Percentiles rank a stretch among this genome's conserved stretches.
Conservation (phyloP, 2,329 filamentous ascomycete species). For the Calonectria honghensis region DNA sequence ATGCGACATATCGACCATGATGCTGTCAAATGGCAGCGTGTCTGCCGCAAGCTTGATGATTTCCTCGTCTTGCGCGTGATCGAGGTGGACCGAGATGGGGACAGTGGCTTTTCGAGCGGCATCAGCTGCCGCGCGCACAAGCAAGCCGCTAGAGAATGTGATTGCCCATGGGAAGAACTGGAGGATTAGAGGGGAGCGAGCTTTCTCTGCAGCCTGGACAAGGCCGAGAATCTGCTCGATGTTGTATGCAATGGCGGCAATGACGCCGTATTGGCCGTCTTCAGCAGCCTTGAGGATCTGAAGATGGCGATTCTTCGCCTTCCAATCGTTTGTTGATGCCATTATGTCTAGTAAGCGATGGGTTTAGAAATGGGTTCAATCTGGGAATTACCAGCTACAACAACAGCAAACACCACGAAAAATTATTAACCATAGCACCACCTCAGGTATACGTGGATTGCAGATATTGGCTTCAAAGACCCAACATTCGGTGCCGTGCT, state of each 20-base stretch:
- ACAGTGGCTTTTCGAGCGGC: conserved; percentile 73
- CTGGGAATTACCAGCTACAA: too few species aligned
- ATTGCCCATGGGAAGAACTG: conserved; percentile 84
- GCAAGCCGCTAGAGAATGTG: conserved; percentile 71
- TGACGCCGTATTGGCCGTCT: conserved; percentile 41
- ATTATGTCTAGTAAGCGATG: not conserved
- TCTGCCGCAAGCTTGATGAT: conserved; percentile 73
- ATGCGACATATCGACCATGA: conserved; percentile 87
- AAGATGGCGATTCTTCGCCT: conserved; percentile 36
- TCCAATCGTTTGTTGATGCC: conserved; percentile 24
- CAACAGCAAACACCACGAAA: not conserved
- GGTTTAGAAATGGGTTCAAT: not conserved
- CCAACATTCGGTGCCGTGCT: not conserved
- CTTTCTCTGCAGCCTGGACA: conserved; percentile 81
- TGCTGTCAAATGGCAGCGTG: conserved; percentile 78
- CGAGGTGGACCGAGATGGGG: conserved; percentile 78
- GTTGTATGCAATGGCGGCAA: conserved; percentile 68
- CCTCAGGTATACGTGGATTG: not conserved
- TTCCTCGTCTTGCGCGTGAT: conserved; percentile 77
- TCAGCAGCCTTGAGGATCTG: conserved; percentile 45
- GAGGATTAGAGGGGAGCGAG: conserved; percentile 79
- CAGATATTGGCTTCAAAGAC: not conserved
- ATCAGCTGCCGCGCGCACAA: conserved; percentile 70
- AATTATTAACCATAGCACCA: not conserved
- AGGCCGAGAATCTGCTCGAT: conserved; percentile 82